phyloP scores from a whole-genome alignment of 1,284 basidiomycete species.

The Afroboletus lepidellus region DNA sequence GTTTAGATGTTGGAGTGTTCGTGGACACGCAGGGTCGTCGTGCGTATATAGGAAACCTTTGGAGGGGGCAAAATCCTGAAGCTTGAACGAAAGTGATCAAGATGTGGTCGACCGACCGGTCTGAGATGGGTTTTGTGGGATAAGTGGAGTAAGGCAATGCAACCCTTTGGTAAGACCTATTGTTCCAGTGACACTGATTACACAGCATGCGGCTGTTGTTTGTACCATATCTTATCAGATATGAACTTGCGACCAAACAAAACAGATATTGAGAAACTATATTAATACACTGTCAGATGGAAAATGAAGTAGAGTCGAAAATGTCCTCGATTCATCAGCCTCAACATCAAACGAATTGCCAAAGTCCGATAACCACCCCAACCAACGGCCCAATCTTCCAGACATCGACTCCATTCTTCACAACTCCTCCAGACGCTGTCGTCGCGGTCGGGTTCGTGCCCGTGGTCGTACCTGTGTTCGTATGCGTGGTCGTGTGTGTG shows the following conservation, averaged over 20 bases:
- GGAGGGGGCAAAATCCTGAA: neutral
- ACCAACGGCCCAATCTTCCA: constrained; percentile 9
- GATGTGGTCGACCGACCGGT: neutral
- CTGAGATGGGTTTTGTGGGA: no score
- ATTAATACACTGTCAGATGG: neutral
- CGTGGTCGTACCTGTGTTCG: no score
- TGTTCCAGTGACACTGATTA: neutral
- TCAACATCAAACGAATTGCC: constrained; percentile 14
- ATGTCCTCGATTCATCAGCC: neutral
- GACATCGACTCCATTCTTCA: neutral
- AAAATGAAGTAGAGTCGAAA: neutral
- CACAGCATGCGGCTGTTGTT: constrained; percentile 17
- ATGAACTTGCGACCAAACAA: neutral
- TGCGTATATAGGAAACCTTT: neutral
- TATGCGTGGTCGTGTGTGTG: no score
- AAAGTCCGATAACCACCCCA: constrained; percentile 4
- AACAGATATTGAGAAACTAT: neutral
- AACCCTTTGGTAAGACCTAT: neutral
- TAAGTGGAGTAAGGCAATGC: constrained; percentile 1
- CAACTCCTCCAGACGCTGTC: neutral
- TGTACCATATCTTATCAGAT: constrained; percentile 22
- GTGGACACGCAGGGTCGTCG: neutral
- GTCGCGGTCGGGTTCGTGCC: neutral
- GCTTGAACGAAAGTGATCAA: neutral
- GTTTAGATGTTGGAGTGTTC: neutral